phyloP scores from a whole-genome alignment of 768 basidiomycete species.

The Boletus huronensis region DNA sequence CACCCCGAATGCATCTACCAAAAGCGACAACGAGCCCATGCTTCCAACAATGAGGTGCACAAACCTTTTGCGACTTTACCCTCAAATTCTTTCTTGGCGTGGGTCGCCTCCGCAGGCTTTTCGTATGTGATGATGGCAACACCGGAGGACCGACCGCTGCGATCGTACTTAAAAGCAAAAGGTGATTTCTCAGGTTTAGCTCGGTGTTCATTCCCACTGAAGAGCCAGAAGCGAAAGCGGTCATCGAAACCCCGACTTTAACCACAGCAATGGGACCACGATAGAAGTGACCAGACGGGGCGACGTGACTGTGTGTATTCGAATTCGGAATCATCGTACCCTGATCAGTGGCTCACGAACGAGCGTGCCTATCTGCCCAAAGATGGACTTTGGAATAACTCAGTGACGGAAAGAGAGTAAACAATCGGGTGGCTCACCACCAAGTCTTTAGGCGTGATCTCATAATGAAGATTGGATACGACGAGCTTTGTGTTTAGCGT shows the following conservation, averaged over 20 bases:
- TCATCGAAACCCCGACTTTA: conserved; percentile 32
- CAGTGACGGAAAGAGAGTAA: neutral
- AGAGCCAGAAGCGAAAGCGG: conserved; percentile 43
- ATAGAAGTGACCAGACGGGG: conserved; percentile 33
- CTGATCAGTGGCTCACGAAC: conserved; percentile 90
- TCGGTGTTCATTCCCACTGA: conserved; percentile 38
- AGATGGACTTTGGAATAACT: conserved; percentile 60
- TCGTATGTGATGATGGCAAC: conserved; percentile 78
- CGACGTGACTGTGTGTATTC: conserved; percentile 33
- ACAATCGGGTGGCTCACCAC: conserved; percentile 52
- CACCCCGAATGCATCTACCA: neutral
- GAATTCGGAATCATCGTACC: conserved; percentile 70
- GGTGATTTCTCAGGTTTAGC: conserved; percentile 56
- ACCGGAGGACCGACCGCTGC: conserved; percentile 89
- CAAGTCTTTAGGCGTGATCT: conserved; percentile 84
- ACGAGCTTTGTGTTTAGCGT: conserved; percentile 56
- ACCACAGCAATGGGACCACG: conserved; percentile 30
- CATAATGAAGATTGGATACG: conserved; percentile 89
- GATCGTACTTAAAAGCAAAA: conserved; percentile 77
- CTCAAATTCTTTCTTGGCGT: conserved; percentile 80
- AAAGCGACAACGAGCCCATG: neutral
- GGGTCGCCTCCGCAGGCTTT: conserved; percentile 71
- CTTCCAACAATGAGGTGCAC: neutral
- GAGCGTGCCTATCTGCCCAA: conserved; percentile 90
- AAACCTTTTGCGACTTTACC: conserved; percentile 87